A percentile compares a stretch with the other conserved stretches of the same genome.
These are phyloP conservation scores for Xerocomellus intermedius DNA, from an alignment of 768 basidiomycete genomes.

Conservation along the genomic window DNA sequence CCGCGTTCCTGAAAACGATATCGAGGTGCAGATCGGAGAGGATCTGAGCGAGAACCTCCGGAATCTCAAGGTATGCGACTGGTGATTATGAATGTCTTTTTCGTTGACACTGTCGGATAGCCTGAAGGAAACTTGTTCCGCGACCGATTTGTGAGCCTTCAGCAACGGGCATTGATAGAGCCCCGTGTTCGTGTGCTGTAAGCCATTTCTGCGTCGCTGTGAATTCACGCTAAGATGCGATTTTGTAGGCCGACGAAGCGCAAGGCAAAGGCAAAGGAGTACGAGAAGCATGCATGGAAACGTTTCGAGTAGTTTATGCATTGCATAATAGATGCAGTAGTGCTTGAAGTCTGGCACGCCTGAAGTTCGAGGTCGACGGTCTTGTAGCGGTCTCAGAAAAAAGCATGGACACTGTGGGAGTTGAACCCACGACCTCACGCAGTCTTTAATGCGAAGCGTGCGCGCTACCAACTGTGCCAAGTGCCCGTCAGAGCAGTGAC, in stretches of 20 bases:
- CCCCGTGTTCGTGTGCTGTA: slow-evolving; percentile 80
- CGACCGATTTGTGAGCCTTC: slow-evolving; percentile 84
- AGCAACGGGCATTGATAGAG: slow-evolving; percentile 84
- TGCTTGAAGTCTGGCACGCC: no score
- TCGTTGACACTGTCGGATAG: slow-evolving; percentile 37
- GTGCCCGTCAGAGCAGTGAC: slow-evolving; percentile 34
- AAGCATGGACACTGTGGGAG: slow-evolving; percentile 33
- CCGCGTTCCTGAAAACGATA: slow-evolving; percentile 59
- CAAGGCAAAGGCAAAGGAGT: slow-evolving; percentile 54
- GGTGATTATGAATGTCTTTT: background rate
- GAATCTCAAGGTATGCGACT: slow-evolving; percentile 66
- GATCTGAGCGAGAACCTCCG: slow-evolving; percentile 84
- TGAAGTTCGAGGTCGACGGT: no score
- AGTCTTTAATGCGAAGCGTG: slow-evolving; percentile 30
- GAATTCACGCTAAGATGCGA: background rate
- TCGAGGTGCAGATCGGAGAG: slow-evolving; percentile 89
- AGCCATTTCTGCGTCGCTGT: slow-evolving; percentile 26
- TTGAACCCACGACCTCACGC: slow-evolving; percentile 36
- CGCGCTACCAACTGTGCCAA: slow-evolving; percentile 49
- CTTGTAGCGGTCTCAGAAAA: no score
- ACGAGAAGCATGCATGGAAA: slow-evolving; percentile 82
- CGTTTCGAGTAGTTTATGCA: slow-evolving; percentile 47
- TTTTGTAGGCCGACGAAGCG: slow-evolving; percentile 25
- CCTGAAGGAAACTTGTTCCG: slow-evolving; percentile 93
- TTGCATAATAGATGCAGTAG: no score